These are phyloP conservation scores for Neonothopanus nambi DNA, from an alignment of 1,284 basidiomycete genomes.

Conservation along the genomic window DNA sequence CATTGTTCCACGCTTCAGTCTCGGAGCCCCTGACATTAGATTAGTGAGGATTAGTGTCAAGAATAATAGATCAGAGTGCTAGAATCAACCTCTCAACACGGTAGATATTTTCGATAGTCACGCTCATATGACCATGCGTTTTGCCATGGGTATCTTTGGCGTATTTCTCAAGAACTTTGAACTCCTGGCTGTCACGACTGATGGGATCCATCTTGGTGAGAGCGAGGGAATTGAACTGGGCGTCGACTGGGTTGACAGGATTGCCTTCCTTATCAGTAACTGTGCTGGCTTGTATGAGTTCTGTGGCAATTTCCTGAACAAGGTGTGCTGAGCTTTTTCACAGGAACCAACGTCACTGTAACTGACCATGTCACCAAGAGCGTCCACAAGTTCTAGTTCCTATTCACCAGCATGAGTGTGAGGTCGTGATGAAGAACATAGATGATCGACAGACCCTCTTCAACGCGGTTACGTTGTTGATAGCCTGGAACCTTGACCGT, in stretches of 20 bases:
- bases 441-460: slow-evolving; percentile 37
- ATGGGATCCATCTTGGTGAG: slow-evolving; percentile 57
- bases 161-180: slow-evolving; percentile 49
- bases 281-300: slow-evolving; percentile 49
- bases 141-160: slow-evolving; percentile 55
- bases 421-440: background rate
- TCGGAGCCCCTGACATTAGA: slow-evolving; percentile 41
- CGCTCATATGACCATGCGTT: slow-evolving; percentile 48
- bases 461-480: slow-evolving; percentile 38
- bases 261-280: slow-evolving; percentile 44
- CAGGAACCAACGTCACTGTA: too few relatives aligned
- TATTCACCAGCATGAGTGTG: slow-evolving; percentile 19
- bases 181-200: slow-evolving; percentile 44
- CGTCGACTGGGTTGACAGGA: slow-evolving; percentile 57
- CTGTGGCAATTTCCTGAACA: slow-evolving; percentile 55
- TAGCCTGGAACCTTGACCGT: slow-evolving; percentile 47
- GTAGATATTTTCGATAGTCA: slow-evolving; percentile 51
- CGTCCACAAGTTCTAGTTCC: slow-evolving; percentile 68
- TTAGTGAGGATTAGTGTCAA: background rate
- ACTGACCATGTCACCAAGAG: slow-evolving; percentile 67
- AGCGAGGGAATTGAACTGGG: slow-evolving; percentile 54
- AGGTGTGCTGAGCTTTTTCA: background rate
- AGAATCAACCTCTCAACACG: slow-evolving; percentile 51
- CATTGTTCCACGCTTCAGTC: slow-evolving; percentile 51
- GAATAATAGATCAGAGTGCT: background rate